These are phyloP conservation scores for Leishmania turanica DNA, from an alignment of 208 protist species.

Conservation along the genomic window DNA sequence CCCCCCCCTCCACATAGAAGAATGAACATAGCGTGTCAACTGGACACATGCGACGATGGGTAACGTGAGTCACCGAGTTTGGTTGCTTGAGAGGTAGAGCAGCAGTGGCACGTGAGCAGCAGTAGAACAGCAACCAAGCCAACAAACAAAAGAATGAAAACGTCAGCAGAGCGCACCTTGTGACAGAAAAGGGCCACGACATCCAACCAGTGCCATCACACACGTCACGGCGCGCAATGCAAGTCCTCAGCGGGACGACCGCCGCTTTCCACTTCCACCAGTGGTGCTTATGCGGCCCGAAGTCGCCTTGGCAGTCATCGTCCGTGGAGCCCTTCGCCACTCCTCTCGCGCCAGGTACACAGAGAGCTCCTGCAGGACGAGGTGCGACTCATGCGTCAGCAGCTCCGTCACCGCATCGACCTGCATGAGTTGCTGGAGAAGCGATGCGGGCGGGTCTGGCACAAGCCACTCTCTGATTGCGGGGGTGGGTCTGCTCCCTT, in stretches of 20 bases:
- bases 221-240: background rate
- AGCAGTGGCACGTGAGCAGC: background rate
- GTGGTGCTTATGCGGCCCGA: too few species aligned
- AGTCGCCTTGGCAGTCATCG: background rate
- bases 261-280: background rate
- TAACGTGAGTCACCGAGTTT: background rate
- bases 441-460: conserved; percentile 15
- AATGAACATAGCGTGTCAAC: background rate
- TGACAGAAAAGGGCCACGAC: background rate
- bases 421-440: conserved; percentile 28
- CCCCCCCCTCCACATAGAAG: background rate
- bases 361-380: conserved; percentile 20
- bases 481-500: background rate
- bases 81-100: background rate
- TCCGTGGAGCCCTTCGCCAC: background rate
- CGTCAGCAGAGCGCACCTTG: background rate
- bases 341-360: conserved; percentile 17
- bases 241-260: background rate
- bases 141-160: conserved; percentile 7
- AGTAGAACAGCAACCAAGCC: background rate
- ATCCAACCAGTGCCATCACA: background rate
- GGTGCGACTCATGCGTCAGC: conserved; percentile 16
- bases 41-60: background rate
- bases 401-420: conserved; percentile 24
- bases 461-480: conserved; percentile 24